Conservation (phyloP, 139 green algal species). For the Mychonastes homosphaera region DNA sequence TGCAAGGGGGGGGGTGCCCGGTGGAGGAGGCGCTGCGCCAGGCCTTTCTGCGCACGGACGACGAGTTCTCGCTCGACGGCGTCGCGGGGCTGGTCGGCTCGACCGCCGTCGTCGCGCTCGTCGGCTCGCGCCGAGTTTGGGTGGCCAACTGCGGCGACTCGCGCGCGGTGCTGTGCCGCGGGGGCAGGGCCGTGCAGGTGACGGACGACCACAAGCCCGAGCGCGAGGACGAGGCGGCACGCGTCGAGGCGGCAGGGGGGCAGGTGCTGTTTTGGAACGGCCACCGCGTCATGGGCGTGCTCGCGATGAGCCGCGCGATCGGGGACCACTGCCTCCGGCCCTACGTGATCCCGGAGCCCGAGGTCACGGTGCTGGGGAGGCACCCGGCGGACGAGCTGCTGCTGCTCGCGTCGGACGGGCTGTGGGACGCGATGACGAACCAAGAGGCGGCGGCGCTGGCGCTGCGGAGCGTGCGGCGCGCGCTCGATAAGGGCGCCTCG, state of each 20-base stretch:
- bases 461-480: conserved; percentile 39
- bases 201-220: conserved; percentile 64
- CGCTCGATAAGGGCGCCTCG: conserved; percentile 39
- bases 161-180: conserved; percentile 47
- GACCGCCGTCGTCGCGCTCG: conserved; percentile 62
- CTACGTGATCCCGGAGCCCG: conserved; percentile 60
- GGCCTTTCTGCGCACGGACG: conserved; percentile 44
- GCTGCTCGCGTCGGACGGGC: conserved; percentile 55
- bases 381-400: conserved; percentile 60
- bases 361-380: conserved; percentile 44
- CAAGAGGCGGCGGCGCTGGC: conserved; percentile 48
- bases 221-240: conserved; percentile 55
- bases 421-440: conserved; percentile 67
- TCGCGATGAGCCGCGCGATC: conserved; percentile 71
- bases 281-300: conserved; percentile 66
- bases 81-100: conserved; percentile 61
- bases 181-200: conserved; percentile 36
- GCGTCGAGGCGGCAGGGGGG: conserved; percentile 62
- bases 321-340: conserved; percentile 55
- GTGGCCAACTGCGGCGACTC: conserved; percentile 65
- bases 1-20: no score
- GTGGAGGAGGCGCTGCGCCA: conserved; percentile 42
- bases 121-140: conserved; percentile 39
- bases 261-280: conserved; percentile 74
- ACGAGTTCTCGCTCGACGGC: conserved; percentile 43